Conservation (phyloP, 2,329 filamentous ascomycete genomes). For the Lasiodiplodia sp. region DNA sequence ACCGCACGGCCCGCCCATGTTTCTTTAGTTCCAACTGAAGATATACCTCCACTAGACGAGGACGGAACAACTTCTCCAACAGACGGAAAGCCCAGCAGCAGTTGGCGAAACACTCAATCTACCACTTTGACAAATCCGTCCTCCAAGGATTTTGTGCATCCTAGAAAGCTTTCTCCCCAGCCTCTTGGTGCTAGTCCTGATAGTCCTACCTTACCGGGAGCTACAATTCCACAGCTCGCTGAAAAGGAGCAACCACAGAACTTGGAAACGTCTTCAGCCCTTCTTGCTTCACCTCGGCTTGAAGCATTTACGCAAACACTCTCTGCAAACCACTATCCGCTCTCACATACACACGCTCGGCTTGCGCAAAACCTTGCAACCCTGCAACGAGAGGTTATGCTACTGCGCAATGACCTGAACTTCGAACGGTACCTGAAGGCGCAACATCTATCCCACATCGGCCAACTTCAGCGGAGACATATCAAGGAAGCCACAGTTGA, state of each 20-base stretch:
- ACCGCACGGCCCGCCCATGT: background rate
- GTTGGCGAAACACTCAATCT: constrained; percentile 64
- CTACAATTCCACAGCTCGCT: constrained; percentile 42
- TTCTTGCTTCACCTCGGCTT: constrained; percentile 39
- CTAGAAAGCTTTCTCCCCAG: constrained; percentile 34
- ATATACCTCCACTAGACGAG: constrained; percentile 45
- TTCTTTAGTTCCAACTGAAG: constrained; percentile 43
- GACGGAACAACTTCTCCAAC: constrained; percentile 34
- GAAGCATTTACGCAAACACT: constrained; percentile 43
- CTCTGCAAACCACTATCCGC: constrained; percentile 33
- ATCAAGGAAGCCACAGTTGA: constrained; percentile 80
- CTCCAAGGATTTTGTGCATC: constrained; percentile 16
- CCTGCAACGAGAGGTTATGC: constrained; percentile 76
- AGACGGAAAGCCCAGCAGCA: constrained; percentile 42
- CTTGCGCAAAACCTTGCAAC: constrained; percentile 48
- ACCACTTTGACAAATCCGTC: constrained; percentile 48
- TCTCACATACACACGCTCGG: constrained; percentile 42
- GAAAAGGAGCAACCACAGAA: constrained; percentile 4
- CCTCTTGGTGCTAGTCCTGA: constrained; percentile 54
- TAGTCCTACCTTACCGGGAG: constrained; percentile 68
- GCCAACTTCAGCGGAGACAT: constrained; percentile 76
- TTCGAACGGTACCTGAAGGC: constrained; percentile 86
- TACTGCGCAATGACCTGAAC: constrained; percentile 80
- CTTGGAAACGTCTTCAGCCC: background rate
- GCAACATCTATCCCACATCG: constrained; percentile 83